These are phyloP conservation scores for Pichia sp. DNA, from an alignment of 1,139 yeast genomes.

Conservation along the genomic window DNA sequence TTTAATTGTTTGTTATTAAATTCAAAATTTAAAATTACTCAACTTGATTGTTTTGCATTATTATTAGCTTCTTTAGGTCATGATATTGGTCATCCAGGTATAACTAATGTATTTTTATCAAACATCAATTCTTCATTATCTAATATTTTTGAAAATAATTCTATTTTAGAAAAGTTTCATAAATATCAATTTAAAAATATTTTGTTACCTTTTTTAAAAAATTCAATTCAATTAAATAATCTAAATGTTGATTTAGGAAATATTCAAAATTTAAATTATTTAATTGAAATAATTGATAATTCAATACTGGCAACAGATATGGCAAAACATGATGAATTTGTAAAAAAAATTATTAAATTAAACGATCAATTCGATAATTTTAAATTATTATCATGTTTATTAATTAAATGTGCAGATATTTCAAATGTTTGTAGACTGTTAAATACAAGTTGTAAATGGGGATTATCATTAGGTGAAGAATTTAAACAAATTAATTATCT, in stretches of 20 bases:
- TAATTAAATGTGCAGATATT: conserved; percentile 90
- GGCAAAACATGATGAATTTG: conserved; percentile 81
- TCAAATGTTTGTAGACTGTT: conserved; percentile 85
- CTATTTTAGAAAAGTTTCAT: conserved; percentile 82
- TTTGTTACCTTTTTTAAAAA: conserved; percentile 15
- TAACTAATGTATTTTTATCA: conserved; percentile 70
- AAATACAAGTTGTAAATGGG: conserved; percentile 80
- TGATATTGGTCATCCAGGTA: conserved; percentile 95
- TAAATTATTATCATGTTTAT: conserved; percentile 50
- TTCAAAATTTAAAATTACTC: conserved; percentile 14
- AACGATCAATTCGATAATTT: conserved; percentile 16
- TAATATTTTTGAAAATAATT: conserved; percentile 51
- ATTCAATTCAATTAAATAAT: background rate
- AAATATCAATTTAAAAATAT: conserved; percentile 63
- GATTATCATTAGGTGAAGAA: conserved; percentile 67
- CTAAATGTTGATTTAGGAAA: background rate
- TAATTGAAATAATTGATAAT: conserved; percentile 1
- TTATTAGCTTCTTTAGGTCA: conserved; percentile 88
- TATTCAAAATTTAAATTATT: background rate
- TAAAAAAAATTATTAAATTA: conserved; percentile 38
- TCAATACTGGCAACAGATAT: conserved; percentile 76
- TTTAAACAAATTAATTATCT: conserved; percentile 61
- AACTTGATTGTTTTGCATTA: conserved; percentile 34
- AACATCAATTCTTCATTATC: conserved; percentile 63
- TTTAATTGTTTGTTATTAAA: conserved; percentile 36